phyloP scores from a whole-genome alignment of 192 early-diverging fungal species.

The Entomortierella chlamydospora region DNA sequence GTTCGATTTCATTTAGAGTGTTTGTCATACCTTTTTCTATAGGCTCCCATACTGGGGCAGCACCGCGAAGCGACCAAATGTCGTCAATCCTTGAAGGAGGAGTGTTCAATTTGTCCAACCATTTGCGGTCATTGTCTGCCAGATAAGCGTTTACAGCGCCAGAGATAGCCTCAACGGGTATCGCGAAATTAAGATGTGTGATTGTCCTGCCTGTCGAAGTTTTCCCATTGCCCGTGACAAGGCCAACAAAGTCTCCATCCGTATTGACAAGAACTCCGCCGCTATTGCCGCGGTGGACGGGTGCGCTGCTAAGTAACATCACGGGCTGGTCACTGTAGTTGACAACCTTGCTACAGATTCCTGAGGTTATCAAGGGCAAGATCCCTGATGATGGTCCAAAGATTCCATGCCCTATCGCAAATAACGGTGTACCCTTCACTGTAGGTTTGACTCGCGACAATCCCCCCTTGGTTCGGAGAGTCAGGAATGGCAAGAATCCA shows the following conservation, averaged over 20 bases:
- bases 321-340: slow-evolving; percentile 30
- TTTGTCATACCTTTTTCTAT: slow-evolving; percentile 49
- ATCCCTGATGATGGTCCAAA: slow-evolving; percentile 52
- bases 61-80: slow-evolving; percentile 45
- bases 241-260: slow-evolving; percentile 37
- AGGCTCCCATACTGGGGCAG: slow-evolving; percentile 44
- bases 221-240: slow-evolving; percentile 53
- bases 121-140: slow-evolving; percentile 44
- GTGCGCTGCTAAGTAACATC: slow-evolving; percentile 48
- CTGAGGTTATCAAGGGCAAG: slow-evolving; percentile 47
- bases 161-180: slow-evolving; percentile 42
- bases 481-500: slow-evolving; percentile 43
- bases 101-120: slow-evolving; percentile 33
- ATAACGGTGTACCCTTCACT: slow-evolving; percentile 40
- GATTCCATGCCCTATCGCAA: slow-evolving; percentile 55
- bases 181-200: slow-evolving; percentile 56
- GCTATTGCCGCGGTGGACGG: slow-evolving; percentile 55
- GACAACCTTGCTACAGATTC: slow-evolving; percentile 46
- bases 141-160: slow-evolving; percentile 36
- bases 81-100: slow-evolving; percentile 35
- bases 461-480: slow-evolving; percentile 25
- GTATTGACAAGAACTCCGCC: slow-evolving; percentile 52
- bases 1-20: no score
- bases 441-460: slow-evolving; percentile 31
- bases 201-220: slow-evolving; percentile 52